These are phyloP conservation scores for Onygena corvina DNA, from an alignment of 2,329 filamentous ascomycete genomes.

Conservation along the genomic window DNA sequence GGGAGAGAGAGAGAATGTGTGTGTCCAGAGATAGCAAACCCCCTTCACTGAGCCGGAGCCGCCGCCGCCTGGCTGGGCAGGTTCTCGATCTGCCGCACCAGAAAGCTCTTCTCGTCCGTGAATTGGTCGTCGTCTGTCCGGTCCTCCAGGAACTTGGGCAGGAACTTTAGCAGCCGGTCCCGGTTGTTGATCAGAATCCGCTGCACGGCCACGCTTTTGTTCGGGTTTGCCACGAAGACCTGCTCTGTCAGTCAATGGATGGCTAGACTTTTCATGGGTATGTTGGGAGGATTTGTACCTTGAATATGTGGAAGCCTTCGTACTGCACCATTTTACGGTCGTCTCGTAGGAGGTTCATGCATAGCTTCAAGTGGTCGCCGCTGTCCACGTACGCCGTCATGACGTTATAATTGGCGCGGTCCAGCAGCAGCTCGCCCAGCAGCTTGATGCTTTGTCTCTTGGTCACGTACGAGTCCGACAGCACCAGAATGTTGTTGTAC, in stretches of 20 bases:
- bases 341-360: constrained; percentile 92
- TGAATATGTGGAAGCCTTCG: constrained; percentile 98
- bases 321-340: constrained; percentile 99
- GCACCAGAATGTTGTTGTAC: constrained; percentile 78
- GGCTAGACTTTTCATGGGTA: background rate
- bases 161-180: constrained; percentile 75
- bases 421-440: constrained; percentile 83
- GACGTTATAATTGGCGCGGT: constrained; percentile 91
- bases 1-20: too few species aligned
- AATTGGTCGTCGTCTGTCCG: constrained; percentile 97
- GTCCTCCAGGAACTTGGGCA: constrained; percentile 86
- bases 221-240: constrained; percentile 96
- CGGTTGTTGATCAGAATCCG: constrained; percentile 94
- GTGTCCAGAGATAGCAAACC: too few species aligned
- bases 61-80: constrained; percentile 23
- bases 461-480: constrained; percentile 92
- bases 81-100: constrained; percentile 78
- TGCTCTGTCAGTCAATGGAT: constrained; percentile 19
- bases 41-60: too few species aligned
- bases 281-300: constrained; percentile 39
- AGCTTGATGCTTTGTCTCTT: constrained; percentile 97
- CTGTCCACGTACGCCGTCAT: constrained; percentile 97
- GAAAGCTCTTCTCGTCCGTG: constrained; percentile 91
- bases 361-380: constrained; percentile 91
- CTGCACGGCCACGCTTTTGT: constrained; percentile 93